Evolutionary conservation across 1,139 yeast species (phyloP), one percentile per base, ranked within the genome.

Genomic region (Suhomyces ambrosiae): DNA sequence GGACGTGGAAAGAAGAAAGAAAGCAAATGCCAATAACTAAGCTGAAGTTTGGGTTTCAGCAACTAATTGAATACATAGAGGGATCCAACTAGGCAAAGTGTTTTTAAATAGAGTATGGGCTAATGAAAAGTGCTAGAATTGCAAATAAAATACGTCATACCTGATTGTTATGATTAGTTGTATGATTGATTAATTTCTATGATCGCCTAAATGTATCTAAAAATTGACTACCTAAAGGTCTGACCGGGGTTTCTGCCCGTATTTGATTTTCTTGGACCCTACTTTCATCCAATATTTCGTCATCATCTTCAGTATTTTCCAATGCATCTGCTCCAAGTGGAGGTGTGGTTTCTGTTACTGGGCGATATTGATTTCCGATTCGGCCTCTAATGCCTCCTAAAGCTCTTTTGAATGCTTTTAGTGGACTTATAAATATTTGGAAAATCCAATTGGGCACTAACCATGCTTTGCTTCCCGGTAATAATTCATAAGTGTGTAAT

Each of bases 1-100:
- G 96, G 96, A 89, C 57, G 96, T 92, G 7, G 92, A 86, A 54
- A 76, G 88, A 65, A 79, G 96, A 56, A 79, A 76, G 53, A 71
- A 67, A 44, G 27, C 14, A 4, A 24, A 24, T 6, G 5, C 21
- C 21, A 18, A n/a, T n/a, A n/a, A n/a, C n/a, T n/a, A n/a, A n/a
- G n/a, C n/a, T n/a, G n/a, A n/a, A n/a, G n/a, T n/a, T n/a, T n/a
- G n/a, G n/a, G n/a, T n/a, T n/a, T n/a, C n/a, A n/a, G n/a, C n/a
- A n/a, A n/a, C n/a, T n/a, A n/a, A n/a, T n/a, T n/a, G n/a, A n/a
- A n/a, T n/a, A n/a, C n/a, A n/a, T n/a, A n/a, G n/a, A n/a, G n/a
- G n/a, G n/a, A n/a, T n/a, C n/a, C n/a, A n/a, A n/a, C n/a, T n/a
- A n/a, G n/a, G n/a, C n/a, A n/a, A n/a, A n/a, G n/a, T n/a, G n/a